phyloP scores from a whole-genome alignment of 1,139 yeast species.

The Protomyces lactucae-debilis region DNA sequence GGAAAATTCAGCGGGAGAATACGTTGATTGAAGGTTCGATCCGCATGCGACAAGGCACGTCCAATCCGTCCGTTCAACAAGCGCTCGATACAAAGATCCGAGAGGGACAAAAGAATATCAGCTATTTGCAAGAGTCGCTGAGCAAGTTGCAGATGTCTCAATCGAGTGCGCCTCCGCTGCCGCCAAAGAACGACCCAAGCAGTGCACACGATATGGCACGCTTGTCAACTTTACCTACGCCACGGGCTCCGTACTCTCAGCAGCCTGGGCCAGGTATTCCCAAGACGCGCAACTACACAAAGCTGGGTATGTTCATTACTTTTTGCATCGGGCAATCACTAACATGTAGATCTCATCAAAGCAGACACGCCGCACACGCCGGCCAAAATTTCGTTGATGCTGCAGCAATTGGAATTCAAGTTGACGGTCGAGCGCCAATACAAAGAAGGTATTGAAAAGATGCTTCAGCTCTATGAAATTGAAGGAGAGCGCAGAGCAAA shows the following conservation, averaged over 20 bases:
- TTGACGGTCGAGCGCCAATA: constrained; percentile 90
- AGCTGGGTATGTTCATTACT: constrained; percentile 30
- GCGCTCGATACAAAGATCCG: constrained; percentile 85
- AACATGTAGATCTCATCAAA: constrained; percentile 59
- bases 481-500: constrained; percentile 87
- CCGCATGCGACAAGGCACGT: constrained; percentile 68
- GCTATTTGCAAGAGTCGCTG: constrained; percentile 75
- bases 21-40: constrained; percentile 86
- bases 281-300: constrained; percentile 31
- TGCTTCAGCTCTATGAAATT: constrained; percentile 74
- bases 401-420: constrained; percentile 88
- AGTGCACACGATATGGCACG: constrained; percentile 1
- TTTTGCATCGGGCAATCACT: background rate
- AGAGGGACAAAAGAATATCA: constrained; percentile 87
- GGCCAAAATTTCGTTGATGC: constrained; percentile 92
- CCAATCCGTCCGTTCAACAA: constrained; percentile 76
- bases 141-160: constrained; percentile 48
- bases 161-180: constrained; percentile 4
- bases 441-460: constrained; percentile 84
- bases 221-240: constrained; percentile 22
- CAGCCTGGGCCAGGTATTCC: constrained; percentile 13
- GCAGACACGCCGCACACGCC: constrained; percentile 93
- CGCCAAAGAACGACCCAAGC: background rate
- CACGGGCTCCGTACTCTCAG: constrained; percentile 17
- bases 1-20: constrained; percentile 46